Evolutionary conservation across 805 yeast genomes (phyloP).

Genomic region (Candida odintsovae): DNA sequence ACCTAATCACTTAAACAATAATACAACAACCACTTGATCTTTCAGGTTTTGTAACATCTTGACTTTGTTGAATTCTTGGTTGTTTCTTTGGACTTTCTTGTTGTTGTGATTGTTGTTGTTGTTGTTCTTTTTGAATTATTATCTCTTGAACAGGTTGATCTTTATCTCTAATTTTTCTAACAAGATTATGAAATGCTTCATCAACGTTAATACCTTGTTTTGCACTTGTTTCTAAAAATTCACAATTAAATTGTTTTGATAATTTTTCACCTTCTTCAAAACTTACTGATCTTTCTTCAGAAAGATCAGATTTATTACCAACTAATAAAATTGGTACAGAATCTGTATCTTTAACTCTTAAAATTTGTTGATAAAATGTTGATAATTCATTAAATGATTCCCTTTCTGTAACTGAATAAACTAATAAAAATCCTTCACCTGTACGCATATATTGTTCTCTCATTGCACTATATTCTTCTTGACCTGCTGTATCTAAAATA

Average conservation of each 20-base stretch:
- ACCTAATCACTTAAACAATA: constrained; percentile 11
- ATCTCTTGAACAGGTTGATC: constrained; percentile 7
- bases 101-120: neutral
- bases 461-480: constrained; percentile 93
- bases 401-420: constrained; percentile 81
- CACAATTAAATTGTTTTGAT: constrained; percentile 60
- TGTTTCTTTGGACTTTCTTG: constrained; percentile 1
- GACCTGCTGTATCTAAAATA: constrained; percentile 96
- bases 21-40: constrained; percentile 32
- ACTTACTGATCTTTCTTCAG: constrained; percentile 68
- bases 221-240: constrained; percentile 90
- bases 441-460: constrained; percentile 93
- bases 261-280: constrained; percentile 57
- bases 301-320: constrained; percentile 76
- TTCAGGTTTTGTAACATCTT: neutral
- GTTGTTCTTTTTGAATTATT: constrained; percentile 1
- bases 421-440: constrained; percentile 89
- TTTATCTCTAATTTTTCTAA: constrained; percentile 43
- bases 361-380: constrained; percentile 74
- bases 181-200: constrained; percentile 69
- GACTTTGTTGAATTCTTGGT: neutral
- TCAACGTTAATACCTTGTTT: constrained; percentile 88
- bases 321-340: constrained; percentile 75
- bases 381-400: constrained; percentile 80
- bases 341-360: constrained; percentile 70